phyloP scores from a whole-genome alignment of 1,284 basidiomycete species.

The Phlebopus sp. region DNA sequence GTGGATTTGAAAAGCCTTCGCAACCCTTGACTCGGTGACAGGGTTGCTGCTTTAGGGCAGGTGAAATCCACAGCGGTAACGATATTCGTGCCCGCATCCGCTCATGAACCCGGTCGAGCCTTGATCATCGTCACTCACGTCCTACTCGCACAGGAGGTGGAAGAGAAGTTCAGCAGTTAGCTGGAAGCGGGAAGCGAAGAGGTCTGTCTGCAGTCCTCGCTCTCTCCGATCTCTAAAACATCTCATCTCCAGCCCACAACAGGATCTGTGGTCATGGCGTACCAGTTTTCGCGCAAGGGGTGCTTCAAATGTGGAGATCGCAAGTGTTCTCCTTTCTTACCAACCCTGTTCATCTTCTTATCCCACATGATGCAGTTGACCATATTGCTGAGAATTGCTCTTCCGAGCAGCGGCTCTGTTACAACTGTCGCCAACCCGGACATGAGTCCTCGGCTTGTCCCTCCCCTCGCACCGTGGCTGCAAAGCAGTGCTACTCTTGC shows the following conservation, averaged over 20 bases:
- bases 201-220: constrained; percentile 20
- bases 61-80: constrained; percentile 17
- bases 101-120: constrained; percentile 22
- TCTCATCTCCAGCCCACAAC: constrained; percentile 15
- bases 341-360: constrained; percentile 17
- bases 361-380: constrained; percentile 54
- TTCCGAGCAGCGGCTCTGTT: constrained; percentile 84
- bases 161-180: constrained; percentile 43
- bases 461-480: constrained; percentile 68
- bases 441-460: constrained; percentile 89
- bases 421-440: constrained; percentile 88
- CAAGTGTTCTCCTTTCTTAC: constrained; percentile 40
- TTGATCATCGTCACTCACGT: constrained; percentile 38
- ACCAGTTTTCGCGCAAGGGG: constrained; percentile 77
- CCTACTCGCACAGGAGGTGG: constrained; percentile 41
- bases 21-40: constrained; percentile 20
- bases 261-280: constrained; percentile 57
- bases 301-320: constrained; percentile 86
- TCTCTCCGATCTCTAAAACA: constrained; percentile 2
- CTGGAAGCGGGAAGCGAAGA: constrained; percentile 44
- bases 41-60: constrained; percentile 35
- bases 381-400: constrained; percentile 90
- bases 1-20: constrained; percentile 16
- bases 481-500: constrained; percentile 62
- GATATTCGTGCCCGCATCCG: constrained; percentile 7